phyloP scores from a whole-genome alignment of 768 basidiomycete species.

The Rhizopogon rudus region DNA sequence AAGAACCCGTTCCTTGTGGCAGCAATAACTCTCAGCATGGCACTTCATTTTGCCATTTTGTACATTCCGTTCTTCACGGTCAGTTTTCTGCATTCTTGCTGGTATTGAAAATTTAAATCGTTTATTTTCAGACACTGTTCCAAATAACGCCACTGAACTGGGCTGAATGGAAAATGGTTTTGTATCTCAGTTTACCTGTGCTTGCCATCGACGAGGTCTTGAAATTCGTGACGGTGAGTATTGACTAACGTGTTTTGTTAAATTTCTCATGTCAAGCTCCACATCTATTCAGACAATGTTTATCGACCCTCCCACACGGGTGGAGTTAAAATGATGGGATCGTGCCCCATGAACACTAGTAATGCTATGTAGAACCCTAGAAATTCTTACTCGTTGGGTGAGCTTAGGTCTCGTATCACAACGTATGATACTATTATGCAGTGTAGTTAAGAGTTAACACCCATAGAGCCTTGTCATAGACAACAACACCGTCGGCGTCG shows the following conservation, averaged over 20 bases:
- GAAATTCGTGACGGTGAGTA: conserved; percentile 73
- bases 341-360: neutral
- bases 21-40: conserved; percentile 89
- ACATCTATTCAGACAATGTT: conserved; percentile 40
- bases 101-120: neutral
- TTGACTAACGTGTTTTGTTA: neutral
- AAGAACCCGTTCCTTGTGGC: conserved; percentile 90
- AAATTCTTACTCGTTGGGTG: neutral
- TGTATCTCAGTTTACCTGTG: conserved; percentile 85
- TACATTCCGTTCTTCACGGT: conserved; percentile 98
- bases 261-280: conserved; percentile 6
- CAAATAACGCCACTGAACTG: conserved; percentile 93
- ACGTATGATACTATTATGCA: no score
- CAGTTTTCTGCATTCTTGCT: conserved; percentile 23
- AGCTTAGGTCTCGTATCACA: neutral
- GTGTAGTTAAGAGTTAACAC: no score
- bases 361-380: neutral
- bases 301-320: conserved; percentile 50
- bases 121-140: conserved; percentile 59
- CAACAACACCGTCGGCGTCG: no score
- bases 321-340: conserved; percentile 29
- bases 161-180: conserved; percentile 92
- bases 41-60: conserved; percentile 87
- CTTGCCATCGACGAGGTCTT: conserved; percentile 85
- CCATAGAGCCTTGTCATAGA: no score